Percentiles rank a stretch among this genome's conserved stretches.
Conservation (phyloP, 1,284 basidiomycete species). For the Ceratobasidium sp. region DNA sequence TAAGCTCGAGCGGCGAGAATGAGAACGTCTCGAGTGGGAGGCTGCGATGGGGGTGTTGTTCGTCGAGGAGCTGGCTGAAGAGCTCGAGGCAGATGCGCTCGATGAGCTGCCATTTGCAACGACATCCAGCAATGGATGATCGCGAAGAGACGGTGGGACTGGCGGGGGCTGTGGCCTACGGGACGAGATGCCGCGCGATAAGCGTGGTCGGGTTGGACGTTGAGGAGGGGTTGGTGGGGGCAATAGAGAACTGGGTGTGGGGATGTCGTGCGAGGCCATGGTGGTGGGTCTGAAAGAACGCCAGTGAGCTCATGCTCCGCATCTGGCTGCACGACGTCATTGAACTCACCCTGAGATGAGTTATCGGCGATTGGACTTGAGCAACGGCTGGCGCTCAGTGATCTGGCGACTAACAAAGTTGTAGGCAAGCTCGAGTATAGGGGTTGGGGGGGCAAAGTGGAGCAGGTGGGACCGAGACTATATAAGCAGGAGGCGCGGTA, state of each 20-base stretch:
- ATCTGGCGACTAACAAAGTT: too few relatives aligned
- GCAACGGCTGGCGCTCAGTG: background rate
- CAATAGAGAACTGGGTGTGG: background rate
- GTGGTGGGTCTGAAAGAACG: background rate
- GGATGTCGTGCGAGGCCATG: conserved; percentile 3
- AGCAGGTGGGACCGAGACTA: background rate
- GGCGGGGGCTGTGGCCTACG: conserved; percentile 12
- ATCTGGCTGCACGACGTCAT: conserved; percentile 33
- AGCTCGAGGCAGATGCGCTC: background rate
- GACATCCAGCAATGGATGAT: conserved; percentile 30
- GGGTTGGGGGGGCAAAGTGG: conserved; percentile 3
- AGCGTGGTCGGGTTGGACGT: conserved; percentile 17
- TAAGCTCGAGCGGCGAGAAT: conserved; percentile 30
- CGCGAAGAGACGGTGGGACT: conserved; percentile 28
- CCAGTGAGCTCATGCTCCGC: conserved; percentile 19
- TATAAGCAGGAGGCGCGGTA: conserved; percentile 8
- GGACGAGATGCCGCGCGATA: conserved; percentile 34
- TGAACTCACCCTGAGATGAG: conserved; percentile 25
- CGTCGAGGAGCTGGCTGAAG: background rate
- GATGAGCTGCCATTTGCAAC: conserved; percentile 7
- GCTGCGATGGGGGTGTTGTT: background rate
- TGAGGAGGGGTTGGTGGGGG: conserved; percentile 2
- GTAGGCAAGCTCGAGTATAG: background rate
- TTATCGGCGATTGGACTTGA: background rate
- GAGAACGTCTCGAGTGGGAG: background rate